Percentiles rank a stretch among this genome's conserved stretches.
phyloP scores from a whole-genome alignment of 2,329 filamentous ascomycete genomes.

The Ceratocystis lukuohia region DNA sequence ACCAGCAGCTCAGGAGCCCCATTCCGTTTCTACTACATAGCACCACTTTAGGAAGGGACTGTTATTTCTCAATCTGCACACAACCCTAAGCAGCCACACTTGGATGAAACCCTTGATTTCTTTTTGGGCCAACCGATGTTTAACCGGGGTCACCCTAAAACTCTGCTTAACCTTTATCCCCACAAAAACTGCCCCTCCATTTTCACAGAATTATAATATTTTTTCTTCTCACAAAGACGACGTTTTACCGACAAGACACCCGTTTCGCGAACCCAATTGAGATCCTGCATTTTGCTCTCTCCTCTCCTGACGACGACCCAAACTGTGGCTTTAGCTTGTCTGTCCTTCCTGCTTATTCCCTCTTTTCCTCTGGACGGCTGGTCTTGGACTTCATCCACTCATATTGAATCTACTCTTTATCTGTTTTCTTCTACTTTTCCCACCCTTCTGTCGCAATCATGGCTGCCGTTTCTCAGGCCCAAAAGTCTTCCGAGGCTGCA shows the following conservation, averaged over 20 bases:
- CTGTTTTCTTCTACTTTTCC: not conserved
- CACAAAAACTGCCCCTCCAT: slow-evolving; percentile 19
- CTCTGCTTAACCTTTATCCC: slow-evolving; percentile 14
- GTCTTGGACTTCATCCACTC: not conserved
- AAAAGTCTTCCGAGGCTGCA: slow-evolving; percentile 27
- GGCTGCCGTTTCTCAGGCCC: slow-evolving; percentile 28
- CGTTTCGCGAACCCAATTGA: slow-evolving; percentile 14
- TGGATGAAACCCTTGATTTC: not conserved
- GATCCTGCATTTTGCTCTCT: slow-evolving; percentile 10
- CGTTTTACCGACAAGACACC: not conserved
- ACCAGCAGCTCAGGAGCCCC: too few species aligned
- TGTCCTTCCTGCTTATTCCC: not conserved
- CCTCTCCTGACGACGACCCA: not conserved
- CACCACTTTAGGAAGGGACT: too few species aligned
- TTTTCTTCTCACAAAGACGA: slow-evolving; percentile 11
- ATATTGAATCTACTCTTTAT: not conserved
- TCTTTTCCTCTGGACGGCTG: not conserved
- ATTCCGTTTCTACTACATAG: too few species aligned
- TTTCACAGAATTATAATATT: slow-evolving; percentile 19
- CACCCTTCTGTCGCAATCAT: slow-evolving; percentile 22
- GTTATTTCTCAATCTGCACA: not conserved
- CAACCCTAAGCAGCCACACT: not conserved
- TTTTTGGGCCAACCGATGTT: not conserved
- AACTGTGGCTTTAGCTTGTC: slow-evolving; percentile 2
- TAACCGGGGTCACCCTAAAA: slow-evolving; percentile 18